Conservation (phyloP, 306 rosid genomes). For the Elaeagnus macrophylla region DNA sequence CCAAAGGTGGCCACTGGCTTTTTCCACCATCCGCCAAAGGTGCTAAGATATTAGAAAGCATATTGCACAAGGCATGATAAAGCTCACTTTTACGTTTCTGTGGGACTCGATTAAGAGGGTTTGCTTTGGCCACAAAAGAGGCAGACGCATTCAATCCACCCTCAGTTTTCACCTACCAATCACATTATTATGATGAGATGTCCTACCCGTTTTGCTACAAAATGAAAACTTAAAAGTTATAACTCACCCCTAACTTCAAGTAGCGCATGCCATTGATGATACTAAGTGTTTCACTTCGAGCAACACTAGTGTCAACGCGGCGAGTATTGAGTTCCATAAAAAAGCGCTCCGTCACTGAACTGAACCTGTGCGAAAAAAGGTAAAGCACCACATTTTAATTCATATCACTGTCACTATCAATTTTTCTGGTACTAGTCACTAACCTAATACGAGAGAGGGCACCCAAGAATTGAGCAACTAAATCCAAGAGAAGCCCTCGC, state of each 20-base stretch:
- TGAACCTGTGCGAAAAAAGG: constrained; percentile 60
- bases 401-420: constrained; percentile 5
- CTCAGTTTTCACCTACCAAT: constrained; percentile 86
- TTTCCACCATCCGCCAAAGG: constrained; percentile 99
- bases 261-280: constrained; percentile 99
- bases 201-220: constrained; percentile 19
- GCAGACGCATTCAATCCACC: constrained; percentile 99
- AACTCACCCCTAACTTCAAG: constrained; percentile 91
- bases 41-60: constrained; percentile 94
- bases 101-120: constrained; percentile 88
- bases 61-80: constrained; percentile 90
- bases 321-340: constrained; percentile 97
- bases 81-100: constrained; percentile 98
- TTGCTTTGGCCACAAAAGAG: constrained; percentile 98
- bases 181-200: constrained; percentile 27
- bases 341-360: constrained; percentile 96
- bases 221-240: constrained; percentile 13
- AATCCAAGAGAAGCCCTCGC: constrained; percentile 96
- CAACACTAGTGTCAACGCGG: constrained; percentile 72
- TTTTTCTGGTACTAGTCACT: constrained; percentile 8
- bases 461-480: constrained; percentile 95
- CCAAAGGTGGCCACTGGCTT: constrained; percentile 97
- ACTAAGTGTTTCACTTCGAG: constrained; percentile 94
- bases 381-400: constrained; percentile 11
- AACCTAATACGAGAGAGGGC: constrained; percentile 99